A percentile compares a stretch with the other conserved stretches of the same genome.
phyloP scores from a whole-genome alignment of 2,329 filamentous ascomycete genomes.

The Tolypocladium paradoxum region DNA sequence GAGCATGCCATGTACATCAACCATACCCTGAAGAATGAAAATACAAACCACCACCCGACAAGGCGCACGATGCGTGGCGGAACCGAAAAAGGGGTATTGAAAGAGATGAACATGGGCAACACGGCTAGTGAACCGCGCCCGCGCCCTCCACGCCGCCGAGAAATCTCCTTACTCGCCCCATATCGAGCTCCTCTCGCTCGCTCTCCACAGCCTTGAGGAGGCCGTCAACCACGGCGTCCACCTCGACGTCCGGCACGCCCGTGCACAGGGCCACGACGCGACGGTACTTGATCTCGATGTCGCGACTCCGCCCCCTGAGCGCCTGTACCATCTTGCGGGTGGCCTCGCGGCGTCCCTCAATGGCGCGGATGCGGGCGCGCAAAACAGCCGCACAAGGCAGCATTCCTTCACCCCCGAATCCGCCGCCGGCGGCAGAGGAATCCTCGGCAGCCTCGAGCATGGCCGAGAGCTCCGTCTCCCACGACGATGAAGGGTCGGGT shows the following conservation, averaged over 20 bases:
- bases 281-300: constrained; percentile 79
- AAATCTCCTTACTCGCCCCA: constrained; percentile 68
- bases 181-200: constrained; percentile 65
- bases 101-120: not conserved
- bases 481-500: constrained; percentile 36
- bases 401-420: constrained; percentile 26
- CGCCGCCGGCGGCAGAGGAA: constrained; percentile 16
- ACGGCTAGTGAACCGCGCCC: constrained; percentile 33
- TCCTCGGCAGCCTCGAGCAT: constrained; percentile 34
- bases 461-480: constrained; percentile 43
- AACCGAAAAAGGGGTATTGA: not conserved
- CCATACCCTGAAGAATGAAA: not conserved
- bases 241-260: constrained; percentile 62
- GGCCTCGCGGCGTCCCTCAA: constrained; percentile 56
- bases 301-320: constrained; percentile 68
- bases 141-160: constrained; percentile 65
- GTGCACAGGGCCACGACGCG: constrained; percentile 84
- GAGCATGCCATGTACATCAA: not conserved
- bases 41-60: not conserved
- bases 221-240: constrained; percentile 70
- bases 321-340: constrained; percentile 57
- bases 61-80: not conserved
- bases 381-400: constrained; percentile 53
- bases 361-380: constrained; percentile 57
- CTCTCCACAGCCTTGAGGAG: constrained; percentile 84